Evolutionary conservation across 2,329 filamentous ascomycete genomes (phyloP).

Genomic region (Magnaporthiopsis poae): DNA sequence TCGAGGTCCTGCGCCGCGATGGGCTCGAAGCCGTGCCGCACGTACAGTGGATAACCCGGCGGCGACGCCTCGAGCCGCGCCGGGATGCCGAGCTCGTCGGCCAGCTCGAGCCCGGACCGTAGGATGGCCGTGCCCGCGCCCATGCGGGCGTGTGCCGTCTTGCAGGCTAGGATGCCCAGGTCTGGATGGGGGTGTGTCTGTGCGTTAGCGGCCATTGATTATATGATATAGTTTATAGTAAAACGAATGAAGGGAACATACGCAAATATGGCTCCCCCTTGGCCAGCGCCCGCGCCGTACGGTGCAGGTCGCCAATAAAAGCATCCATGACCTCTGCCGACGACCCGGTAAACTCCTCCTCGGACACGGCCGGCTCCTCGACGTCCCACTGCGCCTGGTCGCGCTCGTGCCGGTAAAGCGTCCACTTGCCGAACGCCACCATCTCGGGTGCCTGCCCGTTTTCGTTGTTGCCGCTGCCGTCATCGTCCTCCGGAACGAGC

Average conservation of each 20-base stretch:
- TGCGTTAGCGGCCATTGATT: not conserved
- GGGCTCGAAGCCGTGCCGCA: conserved; percentile 19
- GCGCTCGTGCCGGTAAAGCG: conserved; percentile 14
- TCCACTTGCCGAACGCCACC: conserved; percentile 22
- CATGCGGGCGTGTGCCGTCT: conserved; percentile 15
- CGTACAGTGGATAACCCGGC: conserved; percentile 20
- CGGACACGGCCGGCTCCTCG: conserved; percentile 8
- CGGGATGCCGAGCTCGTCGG: conserved; percentile 18
- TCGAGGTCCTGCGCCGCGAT: conserved; percentile 18
- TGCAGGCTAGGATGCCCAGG: conserved; percentile 18
- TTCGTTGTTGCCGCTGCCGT: not conserved
- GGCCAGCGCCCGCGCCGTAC: conserved; percentile 11
- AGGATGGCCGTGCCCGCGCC: conserved; percentile 21
- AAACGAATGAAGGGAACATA: conserved; percentile 11
- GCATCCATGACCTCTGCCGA: conserved; percentile 14
- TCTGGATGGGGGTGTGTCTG: conserved; percentile 8
- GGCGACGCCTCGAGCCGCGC: conserved; percentile 21
- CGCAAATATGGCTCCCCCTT: conserved; percentile 19
- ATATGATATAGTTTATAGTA: too few relatives aligned
- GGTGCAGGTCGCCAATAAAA: conserved; percentile 19
- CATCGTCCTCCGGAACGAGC: conserved; percentile 11
- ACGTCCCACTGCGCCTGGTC: conserved; percentile 19
- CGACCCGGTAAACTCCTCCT: conserved; percentile 16
- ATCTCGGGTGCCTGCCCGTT: conserved; percentile 14
- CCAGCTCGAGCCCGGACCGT: conserved; percentile 17